A percentile compares a stretch with the other conserved stretches of the same genome.
Evolutionary conservation across 2,329 filamentous ascomycete genomes (phyloP).

Genomic region (Microsporum audouinii): DNA sequence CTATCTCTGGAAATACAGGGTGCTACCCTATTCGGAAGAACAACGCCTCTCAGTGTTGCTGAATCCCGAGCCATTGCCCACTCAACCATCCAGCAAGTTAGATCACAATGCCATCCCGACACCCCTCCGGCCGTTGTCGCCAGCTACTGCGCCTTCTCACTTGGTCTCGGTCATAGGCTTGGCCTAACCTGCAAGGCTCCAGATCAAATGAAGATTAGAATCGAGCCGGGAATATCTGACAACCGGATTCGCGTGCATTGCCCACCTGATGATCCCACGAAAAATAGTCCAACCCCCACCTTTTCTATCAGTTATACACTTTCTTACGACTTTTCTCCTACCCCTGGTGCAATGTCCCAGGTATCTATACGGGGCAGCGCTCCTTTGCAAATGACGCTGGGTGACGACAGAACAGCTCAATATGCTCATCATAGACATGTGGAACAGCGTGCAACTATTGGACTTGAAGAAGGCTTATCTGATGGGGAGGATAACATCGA

Average conservation of each 20-base stretch:
- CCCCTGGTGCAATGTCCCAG: neutral
- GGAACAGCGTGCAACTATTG: neutral
- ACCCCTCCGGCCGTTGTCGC: constrained; percentile 18
- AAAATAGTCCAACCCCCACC: neutral
- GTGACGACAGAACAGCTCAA: neutral
- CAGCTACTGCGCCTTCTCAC: constrained; percentile 24
- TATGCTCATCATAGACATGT: neutral
- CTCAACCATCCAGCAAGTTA: constrained; percentile 24
- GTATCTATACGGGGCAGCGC: neutral
- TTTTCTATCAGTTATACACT: constrained; percentile 1
- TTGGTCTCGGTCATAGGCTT: constrained; percentile 28
- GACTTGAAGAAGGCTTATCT: constrained; percentile 6
- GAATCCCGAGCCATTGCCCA: constrained; percentile 26
- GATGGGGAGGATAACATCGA: constrained; percentile 21
- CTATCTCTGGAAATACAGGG: constrained; percentile 25
- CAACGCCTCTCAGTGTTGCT: constrained; percentile 19
- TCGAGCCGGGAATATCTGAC: constrained; percentile 10
- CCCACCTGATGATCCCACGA: neutral
- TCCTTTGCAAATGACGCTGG: neutral
- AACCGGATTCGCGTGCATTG: neutral
- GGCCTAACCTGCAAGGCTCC: constrained; percentile 21
- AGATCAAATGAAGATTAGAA: constrained; percentile 21
- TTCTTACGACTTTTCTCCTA: constrained; percentile 7
- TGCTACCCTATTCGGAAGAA: constrained; percentile 22
- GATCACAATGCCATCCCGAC: constrained; percentile 19